Base-by-base conservation (phyloP, 805 yeast species). In the Scheffersomyces ergatensis region DNA sequence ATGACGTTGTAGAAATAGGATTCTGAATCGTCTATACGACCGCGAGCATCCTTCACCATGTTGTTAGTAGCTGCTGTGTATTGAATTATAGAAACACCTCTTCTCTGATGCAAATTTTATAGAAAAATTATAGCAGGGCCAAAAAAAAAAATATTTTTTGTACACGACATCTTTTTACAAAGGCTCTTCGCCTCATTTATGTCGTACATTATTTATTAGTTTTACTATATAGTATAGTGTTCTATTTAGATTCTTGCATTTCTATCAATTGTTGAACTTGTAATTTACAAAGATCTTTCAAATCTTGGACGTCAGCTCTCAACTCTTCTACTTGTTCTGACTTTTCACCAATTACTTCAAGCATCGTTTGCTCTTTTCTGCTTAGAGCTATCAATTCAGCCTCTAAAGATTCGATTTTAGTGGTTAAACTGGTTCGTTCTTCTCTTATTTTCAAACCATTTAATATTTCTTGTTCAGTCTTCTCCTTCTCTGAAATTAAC, bases 241-340 rank as follows among this genome's bases (percentile, higher is more conserved):
- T 32, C n/a, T 38, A 36, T 30, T 41, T 45, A 18, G 35, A 33
- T 29, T 52, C 61, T 48, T 83, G 86, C 51, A 85, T 50, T 33
- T 77, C 83, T 33, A 89, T 81, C 78, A 92, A 74, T 49, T 90
- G 93, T 59, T 87, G 95, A 33, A 92, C 90, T 62, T 92, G 99
- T 46, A 77, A 77, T 45, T 80, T 74, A 60, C 89, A 76, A 69
- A 93, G 70, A 35, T 87, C 95, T 62, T 93, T 93, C 62, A 92
- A 71, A 62, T 93, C 99, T 4, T 71, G 75, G 14, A 93, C 92
- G 55, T 93, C 99, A 6, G 95, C 96, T 48, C 74, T 76, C 34
- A 93, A 71, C 60, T 93, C 99, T 41, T 82, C 85, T 4, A 87
- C 92, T 46, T 71, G 74, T 58, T 95, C 99, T 5, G 88, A 75